Conservation (phyloP, 2,329 filamentous ascomycete species). For the Aspergillus brunneoviolaceus region DNA sequence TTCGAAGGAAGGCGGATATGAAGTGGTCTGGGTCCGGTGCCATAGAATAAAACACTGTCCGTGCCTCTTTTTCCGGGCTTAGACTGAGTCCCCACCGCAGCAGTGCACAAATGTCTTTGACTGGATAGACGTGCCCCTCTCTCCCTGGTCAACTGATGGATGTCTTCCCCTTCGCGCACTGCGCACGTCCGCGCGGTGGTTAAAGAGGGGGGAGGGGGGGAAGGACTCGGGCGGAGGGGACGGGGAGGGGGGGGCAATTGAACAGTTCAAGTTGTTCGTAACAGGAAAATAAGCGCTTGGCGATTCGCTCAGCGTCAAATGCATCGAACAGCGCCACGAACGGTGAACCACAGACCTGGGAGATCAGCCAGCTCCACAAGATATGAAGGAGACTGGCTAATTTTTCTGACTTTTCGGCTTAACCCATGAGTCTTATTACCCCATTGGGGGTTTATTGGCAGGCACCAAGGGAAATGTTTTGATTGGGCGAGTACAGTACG, state of each 20-base stretch:
- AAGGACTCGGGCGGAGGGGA: not conserved
- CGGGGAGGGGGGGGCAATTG: not conserved
- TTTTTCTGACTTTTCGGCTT: conserved; percentile 2
- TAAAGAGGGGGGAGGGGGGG: not conserved
- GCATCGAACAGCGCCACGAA: conserved; percentile 13
- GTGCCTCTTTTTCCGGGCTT: conserved; percentile 2
- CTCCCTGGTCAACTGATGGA: not conserved
- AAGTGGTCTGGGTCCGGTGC: conserved; percentile 7
- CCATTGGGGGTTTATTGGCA: not conserved
- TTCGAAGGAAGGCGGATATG: not conserved
- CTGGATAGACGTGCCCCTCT: not conserved
- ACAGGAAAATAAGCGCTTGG: conserved; percentile 5
- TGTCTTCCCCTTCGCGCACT: not conserved
- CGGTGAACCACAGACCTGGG: conserved; percentile 19
- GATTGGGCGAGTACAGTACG: conserved; percentile 4
- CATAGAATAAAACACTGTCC: not conserved
- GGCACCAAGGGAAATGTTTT: not conserved
- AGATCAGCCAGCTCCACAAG: conserved; percentile 1
- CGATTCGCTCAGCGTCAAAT: conserved; percentile 10
- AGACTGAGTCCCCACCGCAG: conserved; percentile 1
- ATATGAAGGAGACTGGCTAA: conserved; percentile 1
- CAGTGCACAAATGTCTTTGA: not conserved
- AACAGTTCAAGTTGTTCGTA: not conserved
- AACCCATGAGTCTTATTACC: not conserved
- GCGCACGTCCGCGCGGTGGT: not conserved